These are phyloP conservation scores for Paralagenidium karlingii DNA, from an alignment of 352 stramenopile genomes.

Conservation along the genomic window DNA sequence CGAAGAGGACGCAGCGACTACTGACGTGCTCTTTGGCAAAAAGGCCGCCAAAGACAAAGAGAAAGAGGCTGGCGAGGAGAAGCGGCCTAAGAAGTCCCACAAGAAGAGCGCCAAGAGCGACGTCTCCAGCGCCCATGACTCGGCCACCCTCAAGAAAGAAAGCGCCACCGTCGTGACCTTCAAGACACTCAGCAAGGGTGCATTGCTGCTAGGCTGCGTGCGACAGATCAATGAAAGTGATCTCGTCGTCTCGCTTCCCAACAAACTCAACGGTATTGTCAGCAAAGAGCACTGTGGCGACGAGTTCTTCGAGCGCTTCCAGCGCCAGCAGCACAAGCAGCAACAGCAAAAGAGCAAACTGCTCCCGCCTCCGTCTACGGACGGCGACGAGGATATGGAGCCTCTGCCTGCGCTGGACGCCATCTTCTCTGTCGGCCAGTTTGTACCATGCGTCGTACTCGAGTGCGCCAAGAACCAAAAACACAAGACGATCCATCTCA, in stretches of 20 bases:
- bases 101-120: too few relatives aligned
- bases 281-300: constrained; percentile 60
- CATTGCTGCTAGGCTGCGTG: constrained; percentile 80
- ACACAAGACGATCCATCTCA: constrained; percentile 85
- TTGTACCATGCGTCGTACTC: constrained; percentile 76
- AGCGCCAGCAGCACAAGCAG: constrained; percentile 5
- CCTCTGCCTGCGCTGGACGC: constrained; percentile 25
- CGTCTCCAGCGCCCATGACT: too few relatives aligned
- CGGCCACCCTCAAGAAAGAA: too few relatives aligned
- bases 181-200: constrained; percentile 49
- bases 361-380: neutral
- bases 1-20: too few relatives aligned
- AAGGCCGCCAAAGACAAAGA: too few relatives aligned
- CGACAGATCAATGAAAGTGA: constrained; percentile 80
- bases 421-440: constrained; percentile 70
- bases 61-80: too few relatives aligned
- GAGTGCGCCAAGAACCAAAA: constrained; percentile 54
- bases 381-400: constrained; percentile 7
- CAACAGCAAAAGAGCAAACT: constrained; percentile 9
- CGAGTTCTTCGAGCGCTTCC: constrained; percentile 38
- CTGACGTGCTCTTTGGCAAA: too few relatives aligned
- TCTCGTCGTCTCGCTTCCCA: constrained; percentile 84
- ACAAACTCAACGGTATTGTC: constrained; percentile 91
- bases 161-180: constrained; percentile 31
- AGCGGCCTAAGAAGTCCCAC: too few relatives aligned